phyloP scores from a whole-genome alignment of 305 asterid genomes.

The Solanum hybrid region DNA sequence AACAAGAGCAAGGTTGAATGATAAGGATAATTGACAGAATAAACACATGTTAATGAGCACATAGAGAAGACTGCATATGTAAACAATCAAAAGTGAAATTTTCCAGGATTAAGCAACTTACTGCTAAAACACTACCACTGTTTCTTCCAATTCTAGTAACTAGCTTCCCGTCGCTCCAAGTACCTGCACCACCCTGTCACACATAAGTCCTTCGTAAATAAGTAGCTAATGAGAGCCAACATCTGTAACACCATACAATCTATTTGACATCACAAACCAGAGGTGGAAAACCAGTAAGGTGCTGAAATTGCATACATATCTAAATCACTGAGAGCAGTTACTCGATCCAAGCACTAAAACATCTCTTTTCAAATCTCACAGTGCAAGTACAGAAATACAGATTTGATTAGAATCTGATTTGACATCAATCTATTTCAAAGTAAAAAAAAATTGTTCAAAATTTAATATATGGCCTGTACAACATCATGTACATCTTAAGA shows the following conservation, averaged over 20 bases:
- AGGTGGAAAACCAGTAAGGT: not conserved
- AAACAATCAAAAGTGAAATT: not conserved
- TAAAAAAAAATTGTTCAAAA: not conserved
- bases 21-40: not conserved
- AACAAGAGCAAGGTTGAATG: not conserved
- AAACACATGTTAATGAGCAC: not conserved
- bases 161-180: conserved; percentile 99
- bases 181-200: conserved; percentile 99
- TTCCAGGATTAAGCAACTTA: conserved; percentile 24
- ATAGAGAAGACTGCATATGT: not conserved
- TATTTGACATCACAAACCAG: not conserved
- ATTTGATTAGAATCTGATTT: not conserved
- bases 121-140: conserved; percentile 60
- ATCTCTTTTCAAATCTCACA: not conserved
- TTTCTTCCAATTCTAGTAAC: conserved; percentile 97
- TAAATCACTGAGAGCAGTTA: not conserved
- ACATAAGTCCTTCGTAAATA: conserved; percentile 65
- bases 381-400: not conserved
- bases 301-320: not conserved
- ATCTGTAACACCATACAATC: conserved; percentile 10
- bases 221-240: conserved; percentile 10
- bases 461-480: not conserved
- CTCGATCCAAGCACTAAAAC: not conserved
- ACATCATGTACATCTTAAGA: not conserved
- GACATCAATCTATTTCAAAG: not conserved